Evolutionary conservation across 2,329 filamentous ascomycete genomes (phyloP), one percentile per base, ranked within the genome.

Genomic region (Periconia sp.): DNA sequence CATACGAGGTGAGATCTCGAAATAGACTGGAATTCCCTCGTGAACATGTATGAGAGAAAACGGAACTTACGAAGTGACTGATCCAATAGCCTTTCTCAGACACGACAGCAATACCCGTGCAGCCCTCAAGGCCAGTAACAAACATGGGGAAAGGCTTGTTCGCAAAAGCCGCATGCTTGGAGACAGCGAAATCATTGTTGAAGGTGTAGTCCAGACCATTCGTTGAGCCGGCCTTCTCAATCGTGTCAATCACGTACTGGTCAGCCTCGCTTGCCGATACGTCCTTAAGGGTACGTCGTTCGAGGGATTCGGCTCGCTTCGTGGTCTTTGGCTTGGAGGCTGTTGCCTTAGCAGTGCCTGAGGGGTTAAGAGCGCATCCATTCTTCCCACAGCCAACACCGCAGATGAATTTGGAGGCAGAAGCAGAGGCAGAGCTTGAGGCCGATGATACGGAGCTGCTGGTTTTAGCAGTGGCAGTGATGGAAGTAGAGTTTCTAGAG

Each of bases 31-130:
- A 5, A 37, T 14, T 41, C 10, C 2, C 23, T 23, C 3, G n/a
- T 18, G 11, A 17, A 19, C 17, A 18, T 23, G 15, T 43, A 44
- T 27, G 5, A 50, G 40, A 35, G 27, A 46, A 19, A 33, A 27
- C 9, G 13, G 8, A 27, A 46, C 44, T 46, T 46, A 46, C 44
- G 18, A 50, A 45, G 19, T 54, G 52, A 18, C 19, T 47, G 5
- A 54, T 37, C 52, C 52, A 54, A 37, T 41, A 54, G 13, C 52
- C 52, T 31, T 54, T 54, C 33, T 54, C 47, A 23, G 52, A 54
- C 14, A 50, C 52, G 30, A 54, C 27, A 50, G 43, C 47, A 35
- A 54, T 46, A 40, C 52, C 52, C n/a, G 52, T 54, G 42, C 52
- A 54, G 15, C 52, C 48, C 48, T 45, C 41, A 10, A 50, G n/a